phyloP scores from a whole-genome alignment of 768 basidiomycete species.

The Mycena pura region DNA sequence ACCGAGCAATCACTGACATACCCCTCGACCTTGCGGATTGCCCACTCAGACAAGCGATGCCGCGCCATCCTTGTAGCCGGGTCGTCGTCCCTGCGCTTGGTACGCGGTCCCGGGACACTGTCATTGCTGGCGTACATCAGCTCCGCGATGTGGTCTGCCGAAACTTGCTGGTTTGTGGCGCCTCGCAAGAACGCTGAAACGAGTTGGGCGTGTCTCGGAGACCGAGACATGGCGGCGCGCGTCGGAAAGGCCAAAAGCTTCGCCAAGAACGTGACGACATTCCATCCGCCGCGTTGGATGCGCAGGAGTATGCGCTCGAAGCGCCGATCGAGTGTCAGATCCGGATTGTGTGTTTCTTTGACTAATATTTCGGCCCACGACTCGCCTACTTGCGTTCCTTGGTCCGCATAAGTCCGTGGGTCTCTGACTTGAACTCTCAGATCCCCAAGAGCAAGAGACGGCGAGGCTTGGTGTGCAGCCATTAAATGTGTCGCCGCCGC shows the following conservation, averaged over 20 bases:
- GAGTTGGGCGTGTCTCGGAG: neutral
- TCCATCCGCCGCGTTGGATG: slow-evolving; percentile 1
- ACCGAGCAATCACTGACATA: neutral
- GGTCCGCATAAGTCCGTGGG: too few species aligned
- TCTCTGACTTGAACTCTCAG: too few species aligned
- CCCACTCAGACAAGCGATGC: slow-evolving; percentile 5
- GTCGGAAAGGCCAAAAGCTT: neutral
- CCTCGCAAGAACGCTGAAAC: neutral
- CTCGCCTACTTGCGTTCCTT: too few species aligned
- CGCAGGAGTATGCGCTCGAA: neutral
- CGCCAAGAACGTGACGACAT: neutral
- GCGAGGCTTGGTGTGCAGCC: too few species aligned
- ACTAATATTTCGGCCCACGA: too few species aligned
- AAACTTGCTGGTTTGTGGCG: neutral
- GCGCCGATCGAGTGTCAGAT: neutral
- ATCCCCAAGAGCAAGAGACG: too few species aligned
- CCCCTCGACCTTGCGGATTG: slow-evolving; percentile 5
- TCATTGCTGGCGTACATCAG: slow-evolving; percentile 7
- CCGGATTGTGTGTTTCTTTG: too few species aligned
- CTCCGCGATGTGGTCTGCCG: neutral
- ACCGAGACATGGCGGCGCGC: neutral
- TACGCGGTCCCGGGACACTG: neutral
- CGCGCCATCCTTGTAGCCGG: neutral
- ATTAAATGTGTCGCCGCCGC: neutral
- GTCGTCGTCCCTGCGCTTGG: neutral